Evolutionary conservation across 768 basidiomycete genomes (phyloP).

Genomic region (Clitopilus hobsonii): DNA sequence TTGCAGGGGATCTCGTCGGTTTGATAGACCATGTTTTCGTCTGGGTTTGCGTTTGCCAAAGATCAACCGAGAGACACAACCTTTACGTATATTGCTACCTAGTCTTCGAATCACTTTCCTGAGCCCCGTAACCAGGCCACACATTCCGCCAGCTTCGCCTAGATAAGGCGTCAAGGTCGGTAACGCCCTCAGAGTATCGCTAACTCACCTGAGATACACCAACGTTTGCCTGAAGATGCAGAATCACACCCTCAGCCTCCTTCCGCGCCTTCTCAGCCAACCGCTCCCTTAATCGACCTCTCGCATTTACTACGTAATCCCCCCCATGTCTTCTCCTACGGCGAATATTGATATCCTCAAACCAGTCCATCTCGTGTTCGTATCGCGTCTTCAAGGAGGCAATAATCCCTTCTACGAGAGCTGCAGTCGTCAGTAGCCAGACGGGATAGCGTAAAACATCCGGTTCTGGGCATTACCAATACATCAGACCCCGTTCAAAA

Average conservation of each 20-base stretch:
- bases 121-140: not conserved
- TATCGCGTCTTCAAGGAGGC: slow-evolving; percentile 32
- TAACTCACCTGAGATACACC: slow-evolving; percentile 32
- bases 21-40: too few species aligned
- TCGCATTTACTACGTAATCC: not conserved
- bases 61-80: too few species aligned
- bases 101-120: not conserved
- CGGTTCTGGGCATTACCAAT: slow-evolving; percentile 33
- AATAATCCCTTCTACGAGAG: slow-evolving; percentile 42
- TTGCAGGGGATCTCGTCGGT: too few species aligned
- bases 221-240: slow-evolving; percentile 30
- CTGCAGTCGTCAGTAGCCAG: slow-evolving; percentile 49
- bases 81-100: too few species aligned
- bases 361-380: slow-evolving; percentile 26
- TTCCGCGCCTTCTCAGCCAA: slow-evolving; percentile 15
- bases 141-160: not conserved
- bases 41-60: too few species aligned
- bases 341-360: slow-evolving; percentile 10
- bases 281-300: slow-evolving; percentile 7
- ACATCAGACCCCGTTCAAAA: not conserved
- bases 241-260: slow-evolving; percentile 31
- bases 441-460: slow-evolving; percentile 49
- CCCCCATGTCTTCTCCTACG: not conserved
- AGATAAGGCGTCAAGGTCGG: too few species aligned
- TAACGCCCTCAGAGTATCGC: not conserved